These are phyloP conservation scores for Xylariaceae sp. DNA, from an alignment of 2,329 filamentous ascomycete genomes.

Conservation along the genomic window DNA sequence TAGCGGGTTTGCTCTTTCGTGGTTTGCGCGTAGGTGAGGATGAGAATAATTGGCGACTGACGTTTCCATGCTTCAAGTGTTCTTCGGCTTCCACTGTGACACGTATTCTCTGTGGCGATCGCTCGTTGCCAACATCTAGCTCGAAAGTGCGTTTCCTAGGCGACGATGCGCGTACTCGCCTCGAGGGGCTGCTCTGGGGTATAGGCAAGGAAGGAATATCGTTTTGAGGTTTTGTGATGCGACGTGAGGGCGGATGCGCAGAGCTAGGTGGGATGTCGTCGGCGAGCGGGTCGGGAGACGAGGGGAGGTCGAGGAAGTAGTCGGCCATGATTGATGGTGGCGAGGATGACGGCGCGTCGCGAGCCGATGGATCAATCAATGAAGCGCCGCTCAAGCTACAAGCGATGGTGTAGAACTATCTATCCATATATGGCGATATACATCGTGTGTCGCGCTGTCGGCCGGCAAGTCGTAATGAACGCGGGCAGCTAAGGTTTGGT, in stretches of 20 bases:
- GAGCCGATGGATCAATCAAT: not conserved
- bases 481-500: no score
- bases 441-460: no score
- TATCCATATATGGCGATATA: no score
- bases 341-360: slow-evolving; percentile 15
- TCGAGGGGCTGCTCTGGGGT: slow-evolving; percentile 44
- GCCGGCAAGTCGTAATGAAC: no score
- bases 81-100: slow-evolving; percentile 54
- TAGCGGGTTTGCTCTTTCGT: slow-evolving; percentile 38
- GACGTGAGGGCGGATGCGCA: slow-evolving; percentile 23
- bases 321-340: slow-evolving; percentile 20
- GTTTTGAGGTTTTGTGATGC: slow-evolving; percentile 22
- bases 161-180: slow-evolving; percentile 38
- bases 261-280: slow-evolving; percentile 29
- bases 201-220: slow-evolving; percentile 40
- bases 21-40: slow-evolving; percentile 38
- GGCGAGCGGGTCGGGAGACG: slow-evolving; percentile 36
- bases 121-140: slow-evolving; percentile 51
- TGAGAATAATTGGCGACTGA: slow-evolving; percentile 35
- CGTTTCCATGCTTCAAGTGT: slow-evolving; percentile 26
- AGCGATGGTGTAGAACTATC: no score
- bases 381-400: no score
- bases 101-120: slow-evolving; percentile 49
- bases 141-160: slow-evolving; percentile 57
- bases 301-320: slow-evolving; percentile 29